phyloP scores from a whole-genome alignment of 805 yeast species.

The Wickerhamiella dianesei region DNA sequence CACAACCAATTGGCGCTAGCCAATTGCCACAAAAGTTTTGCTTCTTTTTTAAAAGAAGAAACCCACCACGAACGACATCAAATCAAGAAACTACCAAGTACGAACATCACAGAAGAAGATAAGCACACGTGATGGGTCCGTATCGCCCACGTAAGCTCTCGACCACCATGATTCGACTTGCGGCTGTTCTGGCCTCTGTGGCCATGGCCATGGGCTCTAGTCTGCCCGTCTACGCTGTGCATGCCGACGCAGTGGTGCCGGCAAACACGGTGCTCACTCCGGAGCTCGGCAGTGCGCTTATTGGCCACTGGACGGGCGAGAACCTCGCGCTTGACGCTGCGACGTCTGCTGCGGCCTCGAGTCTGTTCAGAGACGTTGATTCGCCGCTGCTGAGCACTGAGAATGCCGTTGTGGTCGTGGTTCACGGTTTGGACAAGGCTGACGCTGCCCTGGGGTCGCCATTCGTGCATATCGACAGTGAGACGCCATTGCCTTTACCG shows the following conservation, averaged over 20 bases:
- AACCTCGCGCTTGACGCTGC: constrained; percentile 4
- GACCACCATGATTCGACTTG: background rate
- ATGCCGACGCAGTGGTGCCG: constrained; percentile 9
- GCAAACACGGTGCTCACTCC: constrained; percentile 7
- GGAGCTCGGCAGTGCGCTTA: constrained; percentile 8
- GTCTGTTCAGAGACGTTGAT: constrained; percentile 11
- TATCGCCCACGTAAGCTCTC: background rate
- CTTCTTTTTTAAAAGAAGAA: no score
- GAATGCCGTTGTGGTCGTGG: constrained; percentile 13
- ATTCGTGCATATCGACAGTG: constrained; percentile 6
- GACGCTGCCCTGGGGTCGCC: constrained; percentile 16
- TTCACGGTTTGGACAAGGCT: constrained; percentile 11
- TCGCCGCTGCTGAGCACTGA: constrained; percentile 13
- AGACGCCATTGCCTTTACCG: background rate
- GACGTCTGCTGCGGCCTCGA: constrained; percentile 6
- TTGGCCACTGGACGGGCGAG: constrained; percentile 17
- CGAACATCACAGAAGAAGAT: no score
- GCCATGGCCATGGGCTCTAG: constrained; percentile 7
- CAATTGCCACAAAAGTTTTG: no score
- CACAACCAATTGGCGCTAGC: no score
- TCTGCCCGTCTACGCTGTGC: constrained; percentile 15
- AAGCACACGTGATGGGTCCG: no score
- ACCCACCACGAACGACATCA: no score
- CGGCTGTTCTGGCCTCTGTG: constrained; percentile 4
- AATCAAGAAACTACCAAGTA: no score